Evolutionary conservation across 768 basidiomycete genomes (phyloP).

Genomic region (Termitomyces sp.): DNA sequence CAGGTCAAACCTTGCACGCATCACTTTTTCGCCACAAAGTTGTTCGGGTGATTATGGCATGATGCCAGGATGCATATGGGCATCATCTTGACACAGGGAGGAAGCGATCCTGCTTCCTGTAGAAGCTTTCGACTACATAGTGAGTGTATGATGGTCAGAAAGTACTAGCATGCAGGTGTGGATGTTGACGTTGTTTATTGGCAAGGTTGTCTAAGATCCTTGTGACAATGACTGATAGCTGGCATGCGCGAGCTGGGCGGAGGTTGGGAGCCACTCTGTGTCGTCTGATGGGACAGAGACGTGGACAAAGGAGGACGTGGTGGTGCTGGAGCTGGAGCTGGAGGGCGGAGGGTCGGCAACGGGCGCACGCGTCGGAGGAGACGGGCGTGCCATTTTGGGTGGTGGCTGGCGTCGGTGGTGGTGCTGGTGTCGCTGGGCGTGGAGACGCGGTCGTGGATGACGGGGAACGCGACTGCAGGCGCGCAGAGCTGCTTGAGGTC

Average conservation of each 20-base stretch:
- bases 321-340: slow-evolving; percentile 4
- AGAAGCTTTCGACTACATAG: no score
- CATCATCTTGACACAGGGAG: no score
- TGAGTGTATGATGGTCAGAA: no score
- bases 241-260: slow-evolving; percentile 50
- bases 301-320: slow-evolving; percentile 17
- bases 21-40: no score
- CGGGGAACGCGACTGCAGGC: not conserved
- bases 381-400: not conserved
- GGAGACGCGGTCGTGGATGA: not conserved
- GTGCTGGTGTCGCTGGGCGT: not conserved
- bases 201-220: no score
- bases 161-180: no score
- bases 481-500: slow-evolving; percentile 18
- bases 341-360: not conserved
- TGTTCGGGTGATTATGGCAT: no score
- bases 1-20: no score
- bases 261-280: slow-evolving; percentile 38
- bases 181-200: no score
- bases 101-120: no score
- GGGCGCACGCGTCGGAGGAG: not conserved
- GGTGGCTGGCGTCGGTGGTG: not conserved
- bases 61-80: no score
- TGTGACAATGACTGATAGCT: no score
- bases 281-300: slow-evolving; percentile 19